phyloP scores from a whole-genome alignment of 768 basidiomycete genomes.

The Leucosporidium creatinivorum region DNA sequence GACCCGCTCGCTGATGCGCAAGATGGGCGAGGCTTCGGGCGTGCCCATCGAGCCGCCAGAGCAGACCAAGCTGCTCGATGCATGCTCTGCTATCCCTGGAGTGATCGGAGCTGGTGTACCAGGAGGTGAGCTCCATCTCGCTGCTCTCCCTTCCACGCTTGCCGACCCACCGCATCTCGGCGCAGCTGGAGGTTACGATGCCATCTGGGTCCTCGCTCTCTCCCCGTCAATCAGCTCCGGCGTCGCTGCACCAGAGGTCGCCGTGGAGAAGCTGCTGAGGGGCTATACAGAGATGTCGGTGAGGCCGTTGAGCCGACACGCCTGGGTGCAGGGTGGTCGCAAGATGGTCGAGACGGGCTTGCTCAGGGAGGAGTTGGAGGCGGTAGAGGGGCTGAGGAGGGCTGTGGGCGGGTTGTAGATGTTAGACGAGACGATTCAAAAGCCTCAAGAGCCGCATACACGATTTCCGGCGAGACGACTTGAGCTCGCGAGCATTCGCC shows the following conservation, averaged over 20 bases:
- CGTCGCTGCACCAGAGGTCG: constrained; percentile 45
- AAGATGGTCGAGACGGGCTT: constrained; percentile 23
- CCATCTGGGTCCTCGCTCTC: constrained; percentile 83
- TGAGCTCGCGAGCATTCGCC: too few species aligned
- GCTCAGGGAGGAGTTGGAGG: constrained; percentile 7
- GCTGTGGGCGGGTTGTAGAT: constrained; percentile 10
- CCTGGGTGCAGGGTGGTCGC: constrained; percentile 38
- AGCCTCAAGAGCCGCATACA: background rate
- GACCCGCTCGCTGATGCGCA: constrained; percentile 70
- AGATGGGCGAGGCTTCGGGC: constrained; percentile 66
- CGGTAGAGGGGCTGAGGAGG: constrained; percentile 17
- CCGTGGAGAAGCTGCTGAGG: constrained; percentile 41
- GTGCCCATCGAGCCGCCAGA: constrained; percentile 86
- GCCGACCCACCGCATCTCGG: background rate
- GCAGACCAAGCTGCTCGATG: constrained; percentile 75
- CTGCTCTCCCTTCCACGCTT: too few species aligned
- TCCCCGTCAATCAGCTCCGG: constrained; percentile 47
- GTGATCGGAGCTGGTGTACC: constrained; percentile 93
- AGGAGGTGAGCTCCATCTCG: constrained; percentile 60
- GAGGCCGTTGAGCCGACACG: constrained; percentile 40
- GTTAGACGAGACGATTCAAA: background rate
- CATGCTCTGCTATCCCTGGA: constrained; percentile 67
- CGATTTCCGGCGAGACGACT: too few species aligned
- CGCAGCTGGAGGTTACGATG: constrained; percentile 92
- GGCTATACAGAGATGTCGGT: constrained; percentile 44